These are phyloP conservation scores for Marasmius fiardii DNA, from an alignment of 1,284 basidiomycete species.

Conservation along the genomic window DNA sequence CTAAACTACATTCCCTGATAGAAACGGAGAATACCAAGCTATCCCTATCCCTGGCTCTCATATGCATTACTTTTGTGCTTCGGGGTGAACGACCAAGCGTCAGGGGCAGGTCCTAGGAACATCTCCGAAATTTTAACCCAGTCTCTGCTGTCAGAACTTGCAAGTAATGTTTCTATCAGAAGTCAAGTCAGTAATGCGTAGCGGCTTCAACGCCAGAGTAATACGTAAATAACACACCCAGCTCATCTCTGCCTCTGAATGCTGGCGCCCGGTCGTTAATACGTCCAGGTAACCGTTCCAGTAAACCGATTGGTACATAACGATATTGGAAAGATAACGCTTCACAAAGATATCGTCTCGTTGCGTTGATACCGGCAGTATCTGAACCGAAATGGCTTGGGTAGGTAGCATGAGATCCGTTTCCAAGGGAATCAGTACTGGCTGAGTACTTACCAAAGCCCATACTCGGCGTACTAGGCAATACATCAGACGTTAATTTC, in stretches of 20 bases:
- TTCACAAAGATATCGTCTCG: constrained; percentile 92
- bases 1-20: too few species aligned
- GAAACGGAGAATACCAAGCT: too few species aligned
- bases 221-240: constrained; percentile 44
- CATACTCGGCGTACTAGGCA: constrained; percentile 75
- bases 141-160: constrained; percentile 79
- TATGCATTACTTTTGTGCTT: constrained; percentile 53
- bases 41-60: constrained; percentile 41
- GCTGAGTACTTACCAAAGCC: constrained; percentile 50
- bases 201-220: background rate
- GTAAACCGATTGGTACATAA: constrained; percentile 89
- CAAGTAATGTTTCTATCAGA: constrained; percentile 73
- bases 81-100: constrained; percentile 44
- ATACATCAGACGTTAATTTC: background rate
- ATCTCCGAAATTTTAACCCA: constrained; percentile 97
- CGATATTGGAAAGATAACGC: constrained; percentile 94
- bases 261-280: constrained; percentile 91
- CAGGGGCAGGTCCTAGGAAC: constrained; percentile 63
- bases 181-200: background rate
- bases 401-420: constrained; percentile 3
- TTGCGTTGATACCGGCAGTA: constrained; percentile 89
- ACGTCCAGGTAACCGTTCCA: constrained; percentile 80
- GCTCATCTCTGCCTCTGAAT: constrained; percentile 82
- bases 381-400: constrained; percentile 86
- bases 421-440: constrained; percentile 3